Base-by-base conservation (phyloP, 2,329 filamentous ascomycete genomes). In the Aspergillus arachidicola region DNA sequence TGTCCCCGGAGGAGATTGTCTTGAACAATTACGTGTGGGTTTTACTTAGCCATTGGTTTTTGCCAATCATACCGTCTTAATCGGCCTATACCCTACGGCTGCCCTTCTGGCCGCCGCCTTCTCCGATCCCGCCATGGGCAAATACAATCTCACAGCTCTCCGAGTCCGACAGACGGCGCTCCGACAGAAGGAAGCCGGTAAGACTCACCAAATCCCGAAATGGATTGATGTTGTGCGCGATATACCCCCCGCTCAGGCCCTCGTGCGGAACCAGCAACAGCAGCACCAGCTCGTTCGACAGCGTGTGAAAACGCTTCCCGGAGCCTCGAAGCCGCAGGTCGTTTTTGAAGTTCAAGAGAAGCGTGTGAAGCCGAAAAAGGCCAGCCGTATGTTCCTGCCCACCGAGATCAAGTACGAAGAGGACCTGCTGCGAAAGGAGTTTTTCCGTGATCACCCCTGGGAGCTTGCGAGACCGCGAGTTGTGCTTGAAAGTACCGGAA, bases 361-460 rank as follows among this genome's bases (percentile, higher is more conserved):
- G 64, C 73, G 68, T 58, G 75, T 76, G n/a, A 87, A 84, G 71
- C 79, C 80, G 41, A 83, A 83, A 75, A 91, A 89, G 76, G 84
- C 90, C 34, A 93, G 88, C 78, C 87, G 89, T 70, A 81, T 97
- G 71, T 98, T 94, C 83, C 87, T 89, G 71, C 95, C 95, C 1
- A 86, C 93, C 68, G 80, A 83, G 62, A 89, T 99, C 67, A 82
- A 81, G 59, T 97, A 95, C 76, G 87, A 91, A 64, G 95, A 99
- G 78, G 95, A 99, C 79, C 79, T 82, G 64, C 83, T 99, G 73
- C 89, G 95, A 67, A 84, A 81, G 69, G 87, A 89, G 32, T 99
- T 98, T 81, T 99, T 92, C 82, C 88, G 85, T 73, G 94, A 99
- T 78, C 95, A 99, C 76, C 95, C 95, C 6, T 99, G 95, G 95